Base-by-base conservation (phyloP, 2,329 filamentous ascomycete species). In the Fusarium stilboides region DNA sequence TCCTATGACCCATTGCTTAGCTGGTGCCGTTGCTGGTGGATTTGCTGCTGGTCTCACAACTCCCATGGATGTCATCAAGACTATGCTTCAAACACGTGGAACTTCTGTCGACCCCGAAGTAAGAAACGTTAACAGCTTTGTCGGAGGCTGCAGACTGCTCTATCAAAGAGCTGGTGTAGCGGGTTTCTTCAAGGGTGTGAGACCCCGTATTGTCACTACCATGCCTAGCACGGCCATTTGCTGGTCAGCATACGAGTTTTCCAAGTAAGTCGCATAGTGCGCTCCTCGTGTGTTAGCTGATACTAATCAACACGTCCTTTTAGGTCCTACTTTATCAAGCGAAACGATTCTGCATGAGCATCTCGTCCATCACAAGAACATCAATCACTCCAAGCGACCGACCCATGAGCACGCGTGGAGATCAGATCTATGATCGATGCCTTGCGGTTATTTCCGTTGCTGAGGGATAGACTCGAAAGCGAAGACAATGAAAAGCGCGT, bases 171-270 rank as follows among this genome's bases (percentile, higher is more conserved):
- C 97, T 77, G 96, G 96, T 36, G 86, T 92, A 75, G 85, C 84
- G 58, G 96, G 96, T 5, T 99, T 98, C 82, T 94, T 98, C 83
- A 94, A 97, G 78, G 96, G 96, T 43, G 88, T 98, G 77, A 91
- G 92, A 74, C 96, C 96, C 46, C 88, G 96, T 76, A 91, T 99
- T 47, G 90, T 99, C 67, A 98, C 94, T 13, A 97, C 96, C 2
- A 98, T 98, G 92, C 96, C 96, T 20, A 98, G 94, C 82, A 99
- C 96, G 34, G 96, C 96, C n/a, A 99, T 99, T 77, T 99, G 96
- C 86, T 99, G 96, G 96, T 96, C 89, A 39, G 88, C 88, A 31
- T 91, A 91, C 73, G 89, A 91, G 75, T 89, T 89, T 68, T 91
- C 87, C 73, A 91, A 91, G 89, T 90, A 80, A 75, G 87, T 82